These are phyloP conservation scores for Talaromyces liani DNA, from an alignment of 495 filamentous ascomycete genomes.

Conservation along the genomic window DNA sequence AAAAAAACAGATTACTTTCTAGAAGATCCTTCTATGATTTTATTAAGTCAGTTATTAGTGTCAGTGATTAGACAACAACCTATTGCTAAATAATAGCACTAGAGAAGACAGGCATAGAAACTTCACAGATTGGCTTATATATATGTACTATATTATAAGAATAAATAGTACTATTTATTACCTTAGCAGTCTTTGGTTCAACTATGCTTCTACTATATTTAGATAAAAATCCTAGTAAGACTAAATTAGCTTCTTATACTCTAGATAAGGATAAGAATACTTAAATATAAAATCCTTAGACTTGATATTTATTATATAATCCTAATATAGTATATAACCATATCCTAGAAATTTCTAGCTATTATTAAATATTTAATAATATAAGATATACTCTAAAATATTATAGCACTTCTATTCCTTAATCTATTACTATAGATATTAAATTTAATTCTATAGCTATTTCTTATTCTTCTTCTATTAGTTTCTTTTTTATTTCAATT, in stretches of 20 bases:
- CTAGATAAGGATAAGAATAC: background rate
- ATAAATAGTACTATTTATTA: no score
- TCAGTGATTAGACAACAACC: no score
- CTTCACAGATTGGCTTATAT: no score
- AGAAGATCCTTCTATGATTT: no score
- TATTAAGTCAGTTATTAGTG: no score
- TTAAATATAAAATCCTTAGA: background rate
- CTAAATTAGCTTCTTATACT: background rate
- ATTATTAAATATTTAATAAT: background rate
- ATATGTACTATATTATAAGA: no score
- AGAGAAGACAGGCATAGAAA: no score
- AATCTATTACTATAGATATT: background rate
- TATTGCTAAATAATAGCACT: no score
- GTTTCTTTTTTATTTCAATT: no score
- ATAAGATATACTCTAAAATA: background rate
- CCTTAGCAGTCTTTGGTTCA: background rate
- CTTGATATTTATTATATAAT: background rate
- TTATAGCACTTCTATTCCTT: background rate
- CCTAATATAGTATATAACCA: background rate
- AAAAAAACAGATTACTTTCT: no score
- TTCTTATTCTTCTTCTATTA: background rate
- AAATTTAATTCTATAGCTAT: background rate
- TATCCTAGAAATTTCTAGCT: background rate
- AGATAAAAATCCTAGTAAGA: background rate
- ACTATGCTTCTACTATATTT: background rate